Evolutionary conservation across 2,329 filamentous ascomycete genomes (phyloP).

Genomic region (Colletotrichum lini): DNA sequence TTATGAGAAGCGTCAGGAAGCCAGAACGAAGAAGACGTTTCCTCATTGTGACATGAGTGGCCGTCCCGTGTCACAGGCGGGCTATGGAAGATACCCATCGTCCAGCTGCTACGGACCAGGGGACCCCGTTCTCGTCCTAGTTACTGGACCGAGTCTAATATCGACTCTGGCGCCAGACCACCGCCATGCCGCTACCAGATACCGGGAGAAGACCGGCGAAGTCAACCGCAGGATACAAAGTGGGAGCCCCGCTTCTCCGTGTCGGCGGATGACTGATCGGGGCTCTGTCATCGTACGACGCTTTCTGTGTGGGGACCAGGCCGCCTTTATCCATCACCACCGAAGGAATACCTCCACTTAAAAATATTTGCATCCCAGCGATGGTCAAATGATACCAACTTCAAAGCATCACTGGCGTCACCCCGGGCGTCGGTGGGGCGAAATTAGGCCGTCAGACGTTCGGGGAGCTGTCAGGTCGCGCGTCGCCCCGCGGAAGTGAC

Average conservation of each 20-base stretch:
- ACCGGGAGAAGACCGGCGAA: conserved; percentile 27
- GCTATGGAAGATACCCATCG: background rate
- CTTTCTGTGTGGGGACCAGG: conserved; percentile 4
- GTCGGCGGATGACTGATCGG: conserved; percentile 39
- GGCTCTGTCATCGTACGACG: conserved; percentile 27
- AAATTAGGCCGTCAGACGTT: conserved; percentile 23
- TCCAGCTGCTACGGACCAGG: background rate
- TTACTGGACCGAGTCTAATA: background rate
- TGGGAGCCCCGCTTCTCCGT: conserved; percentile 34
- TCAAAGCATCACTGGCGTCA: conserved; percentile 12
- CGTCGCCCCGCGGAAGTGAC: conserved; percentile 10
- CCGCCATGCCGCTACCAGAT: conserved; percentile 15
- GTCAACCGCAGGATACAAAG: conserved; percentile 12
- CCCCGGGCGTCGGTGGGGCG: conserved; percentile 18
- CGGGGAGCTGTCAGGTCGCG: conserved; percentile 14
- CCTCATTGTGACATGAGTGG: background rate
- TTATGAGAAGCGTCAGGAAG: background rate
- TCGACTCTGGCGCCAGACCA: background rate
- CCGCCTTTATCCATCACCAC: conserved; percentile 24
- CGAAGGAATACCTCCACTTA: conserved; percentile 4
- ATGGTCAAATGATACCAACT: background rate
- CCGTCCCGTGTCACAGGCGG: too few species aligned
- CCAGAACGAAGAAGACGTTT: background rate
- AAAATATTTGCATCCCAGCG: conserved; percentile 15
- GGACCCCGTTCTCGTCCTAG: background rate